phyloP scores from a whole-genome alignment of 2,329 filamentous ascomycete genomes.

The Seiridium cupressi region DNA sequence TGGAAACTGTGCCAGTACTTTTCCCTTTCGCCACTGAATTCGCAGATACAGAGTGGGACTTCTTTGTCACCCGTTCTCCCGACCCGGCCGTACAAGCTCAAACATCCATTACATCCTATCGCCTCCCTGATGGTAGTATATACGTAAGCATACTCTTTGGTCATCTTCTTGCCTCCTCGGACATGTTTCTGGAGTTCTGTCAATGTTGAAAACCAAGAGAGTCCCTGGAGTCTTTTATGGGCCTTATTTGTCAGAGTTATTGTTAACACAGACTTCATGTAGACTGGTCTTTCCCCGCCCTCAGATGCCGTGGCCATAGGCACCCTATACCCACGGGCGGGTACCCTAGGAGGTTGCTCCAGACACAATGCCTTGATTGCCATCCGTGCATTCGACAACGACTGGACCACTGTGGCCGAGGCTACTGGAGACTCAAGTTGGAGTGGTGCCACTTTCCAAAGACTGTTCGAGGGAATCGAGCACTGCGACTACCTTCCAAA shows the following conservation, averaged over 20 bases:
- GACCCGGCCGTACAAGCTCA: constrained; percentile 46
- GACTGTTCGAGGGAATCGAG: constrained; percentile 5
- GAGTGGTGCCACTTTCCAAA: constrained; percentile 7
- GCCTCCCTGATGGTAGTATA: constrained; percentile 29
- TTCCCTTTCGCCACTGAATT: constrained; percentile 36
- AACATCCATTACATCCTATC: constrained; percentile 50
- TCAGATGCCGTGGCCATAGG: constrained; percentile 37
- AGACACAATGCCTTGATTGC: constrained; percentile 60
- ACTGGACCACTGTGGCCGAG: constrained; percentile 43
- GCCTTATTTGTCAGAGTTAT: too few relatives aligned
- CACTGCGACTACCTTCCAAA: constrained; percentile 20
- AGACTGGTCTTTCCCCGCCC: constrained; percentile 33
- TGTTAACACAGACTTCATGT: too few relatives aligned
- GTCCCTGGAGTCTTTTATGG: too few relatives aligned
- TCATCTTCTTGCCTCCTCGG: too few relatives aligned
- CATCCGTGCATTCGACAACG: constrained; percentile 56
- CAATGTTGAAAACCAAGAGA: too few relatives aligned
- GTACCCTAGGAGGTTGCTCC: constrained; percentile 46
- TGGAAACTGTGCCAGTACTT: constrained; percentile 47
- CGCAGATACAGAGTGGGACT: constrained; percentile 46
- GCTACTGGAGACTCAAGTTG: constrained; percentile 7
- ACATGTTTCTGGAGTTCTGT: too few relatives aligned
- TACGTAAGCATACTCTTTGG: constrained; percentile 15
- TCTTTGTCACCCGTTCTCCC: constrained; percentile 55
- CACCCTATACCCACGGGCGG: constrained; percentile 43